Conservation (phyloP, 495 filamentous ascomycete species). For the Immersiella caudata region DNA sequence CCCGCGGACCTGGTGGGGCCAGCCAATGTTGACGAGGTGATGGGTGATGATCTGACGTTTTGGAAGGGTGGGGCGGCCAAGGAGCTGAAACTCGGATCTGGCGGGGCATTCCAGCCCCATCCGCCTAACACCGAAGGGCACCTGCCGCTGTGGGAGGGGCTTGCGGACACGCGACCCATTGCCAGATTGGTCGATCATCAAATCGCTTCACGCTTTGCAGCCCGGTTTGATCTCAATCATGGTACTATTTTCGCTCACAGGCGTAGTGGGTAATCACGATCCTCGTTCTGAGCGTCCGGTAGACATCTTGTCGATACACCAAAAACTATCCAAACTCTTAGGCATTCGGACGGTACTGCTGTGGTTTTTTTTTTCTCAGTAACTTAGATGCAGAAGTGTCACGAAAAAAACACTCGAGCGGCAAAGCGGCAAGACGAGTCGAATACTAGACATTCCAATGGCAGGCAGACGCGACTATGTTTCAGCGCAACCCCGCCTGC, state of each 20-base stretch:
- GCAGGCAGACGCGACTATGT: background rate
- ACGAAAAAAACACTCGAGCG: too few species aligned
- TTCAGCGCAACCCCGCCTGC: background rate
- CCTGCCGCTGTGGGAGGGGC: too few species aligned
- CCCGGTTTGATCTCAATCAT: background rate
- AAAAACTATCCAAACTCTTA: too few species aligned
- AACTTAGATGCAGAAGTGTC: too few species aligned
- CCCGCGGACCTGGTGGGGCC: background rate
- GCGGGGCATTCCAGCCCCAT: background rate
- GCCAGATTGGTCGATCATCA: background rate
- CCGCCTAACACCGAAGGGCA: too few species aligned
- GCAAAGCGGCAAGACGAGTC: too few species aligned
- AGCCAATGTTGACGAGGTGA: background rate
- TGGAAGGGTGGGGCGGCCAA: slow-evolving; percentile 1
- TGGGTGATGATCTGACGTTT: background rate
- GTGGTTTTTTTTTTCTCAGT: too few species aligned
- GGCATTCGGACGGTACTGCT: too few species aligned
- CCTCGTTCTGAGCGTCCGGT: too few species aligned
- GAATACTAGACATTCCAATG: too few species aligned
- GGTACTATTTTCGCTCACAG: background rate
- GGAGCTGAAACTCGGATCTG: slow-evolving; percentile 11
- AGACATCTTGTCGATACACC: background rate
- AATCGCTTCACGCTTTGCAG: background rate
- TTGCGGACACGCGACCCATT: background rate
- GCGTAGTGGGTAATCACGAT: background rate